A percentile compares a stretch with the other conserved stretches of the same genome.
These are phyloP conservation scores for Punctularia strigosozonata DNA, from an alignment of 768 basidiomycete species.

Conservation along the genomic window DNA sequence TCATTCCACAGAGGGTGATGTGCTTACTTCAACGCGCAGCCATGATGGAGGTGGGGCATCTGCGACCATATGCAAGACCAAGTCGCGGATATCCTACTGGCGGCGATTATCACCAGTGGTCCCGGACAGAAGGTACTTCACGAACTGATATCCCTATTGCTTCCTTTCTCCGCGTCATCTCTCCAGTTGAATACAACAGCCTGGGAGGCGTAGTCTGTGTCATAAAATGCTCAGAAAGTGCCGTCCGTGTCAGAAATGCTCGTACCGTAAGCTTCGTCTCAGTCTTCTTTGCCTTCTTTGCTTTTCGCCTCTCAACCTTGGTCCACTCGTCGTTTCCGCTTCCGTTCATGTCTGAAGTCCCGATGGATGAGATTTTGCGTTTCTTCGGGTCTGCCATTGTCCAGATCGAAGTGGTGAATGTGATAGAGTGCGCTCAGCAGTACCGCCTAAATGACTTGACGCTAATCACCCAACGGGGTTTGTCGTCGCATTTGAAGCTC, in stretches of 20 bases:
- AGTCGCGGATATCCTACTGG: conserved; percentile 74
- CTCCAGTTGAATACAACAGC: conserved; percentile 74
- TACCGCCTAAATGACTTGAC: too few relatives aligned
- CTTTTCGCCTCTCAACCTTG: background rate
- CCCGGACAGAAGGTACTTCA: conserved; percentile 6
- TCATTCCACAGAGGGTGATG: background rate
- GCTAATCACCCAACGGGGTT: too few relatives aligned
- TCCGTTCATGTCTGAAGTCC: too few relatives aligned
- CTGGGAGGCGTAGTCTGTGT: conserved; percentile 43
- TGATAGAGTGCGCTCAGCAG: too few relatives aligned
- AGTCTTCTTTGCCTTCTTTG: background rate
- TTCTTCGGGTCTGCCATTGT: too few relatives aligned
- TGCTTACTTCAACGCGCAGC: conserved; percentile 69
- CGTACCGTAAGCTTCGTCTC: background rate
- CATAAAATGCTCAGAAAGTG: background rate
- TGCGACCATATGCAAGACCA: conserved; percentile 70
- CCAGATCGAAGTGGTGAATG: too few relatives aligned
- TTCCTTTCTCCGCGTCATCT: conserved; percentile 61
- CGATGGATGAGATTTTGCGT: too few relatives aligned
- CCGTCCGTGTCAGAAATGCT: background rate
- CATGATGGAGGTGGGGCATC: conserved; percentile 81
- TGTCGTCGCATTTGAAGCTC: too few relatives aligned
- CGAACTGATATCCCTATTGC: conserved; percentile 76
- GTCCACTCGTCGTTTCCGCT: too few relatives aligned
- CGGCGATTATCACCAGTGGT: background rate